These are phyloP conservation scores for Capsicum rhomboideum DNA, from an alignment of 257 asterid genomes.

Conservation along the genomic window DNA sequence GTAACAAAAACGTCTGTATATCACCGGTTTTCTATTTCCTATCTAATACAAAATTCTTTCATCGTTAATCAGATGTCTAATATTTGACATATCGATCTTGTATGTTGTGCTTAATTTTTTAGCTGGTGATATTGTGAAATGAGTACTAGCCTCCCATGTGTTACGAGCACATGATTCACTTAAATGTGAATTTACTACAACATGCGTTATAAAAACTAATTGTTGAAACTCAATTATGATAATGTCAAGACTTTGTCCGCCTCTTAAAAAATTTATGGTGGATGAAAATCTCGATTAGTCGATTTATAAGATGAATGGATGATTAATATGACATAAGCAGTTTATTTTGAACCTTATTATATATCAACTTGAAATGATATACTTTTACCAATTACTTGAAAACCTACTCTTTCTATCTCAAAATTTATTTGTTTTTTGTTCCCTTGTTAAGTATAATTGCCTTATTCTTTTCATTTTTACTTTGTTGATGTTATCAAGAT, in stretches of 20 bases:
- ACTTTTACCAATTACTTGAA: not conserved
- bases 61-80: not conserved
- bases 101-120: not conserved
- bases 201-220: accelerated
- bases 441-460: too few relatives aligned
- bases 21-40: too few relatives aligned
- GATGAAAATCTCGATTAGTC: too few relatives aligned
- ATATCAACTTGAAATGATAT: not conserved
- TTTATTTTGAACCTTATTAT: not conserved
- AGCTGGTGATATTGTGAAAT: not conserved
- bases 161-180: not conserved
- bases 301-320: too few relatives aligned
- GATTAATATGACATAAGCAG: too few relatives aligned
- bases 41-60: too few relatives aligned
- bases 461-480: not conserved
- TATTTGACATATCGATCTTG: not conserved
- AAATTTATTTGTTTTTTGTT: not conserved
- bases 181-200: not conserved
- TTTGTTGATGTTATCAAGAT: not conserved
- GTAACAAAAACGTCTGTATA: not conserved
- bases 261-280: too few relatives aligned
- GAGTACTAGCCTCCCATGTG: not conserved
- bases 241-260: too few relatives aligned
- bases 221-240: too few relatives aligned
- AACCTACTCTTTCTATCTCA: not conserved